phyloP scores from a whole-genome alignment of 2,329 filamentous ascomycete genomes.

The Stromatinia cepivora region DNA sequence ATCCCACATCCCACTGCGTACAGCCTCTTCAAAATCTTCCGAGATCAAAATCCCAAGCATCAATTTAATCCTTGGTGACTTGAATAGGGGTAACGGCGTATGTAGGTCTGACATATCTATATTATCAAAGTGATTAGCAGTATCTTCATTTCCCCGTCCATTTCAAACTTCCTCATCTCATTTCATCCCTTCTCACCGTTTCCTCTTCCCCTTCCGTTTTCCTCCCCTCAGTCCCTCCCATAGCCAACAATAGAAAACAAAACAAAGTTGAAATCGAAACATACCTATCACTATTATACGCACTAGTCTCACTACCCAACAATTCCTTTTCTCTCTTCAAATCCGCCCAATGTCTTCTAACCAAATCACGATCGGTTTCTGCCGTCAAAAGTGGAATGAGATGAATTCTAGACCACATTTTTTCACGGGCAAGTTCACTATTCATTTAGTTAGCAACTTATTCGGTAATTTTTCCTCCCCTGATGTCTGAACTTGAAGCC shows the following conservation, averaged over 20 bases:
- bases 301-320: constrained; percentile 76
- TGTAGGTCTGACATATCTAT: constrained; percentile 78
- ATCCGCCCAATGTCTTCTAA: constrained; percentile 82
- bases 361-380: constrained; percentile 94
- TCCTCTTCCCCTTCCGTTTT: not conserved
- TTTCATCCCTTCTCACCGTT: not conserved
- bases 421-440: constrained; percentile 92
- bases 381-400: constrained; percentile 92
- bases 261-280: constrained; percentile 40
- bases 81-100: constrained; percentile 67
- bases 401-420: constrained; percentile 97
- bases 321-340: constrained; percentile 88
- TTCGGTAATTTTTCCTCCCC: not conserved
- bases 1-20: not conserved
- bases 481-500: too few relatives aligned
- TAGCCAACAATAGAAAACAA: not conserved
- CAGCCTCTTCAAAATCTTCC: not conserved
- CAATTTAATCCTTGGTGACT: constrained; percentile 31
- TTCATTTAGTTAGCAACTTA: constrained; percentile 22
- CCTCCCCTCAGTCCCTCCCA: not conserved
- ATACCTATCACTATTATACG: constrained; percentile 88
- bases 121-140: not conserved
- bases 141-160: constrained; percentile 21
- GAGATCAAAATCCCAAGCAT: not conserved
- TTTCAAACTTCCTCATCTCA: not conserved